phyloP scores from a whole-genome alignment of 1,139 yeast genomes.

The Geotrichum fermentans region DNA sequence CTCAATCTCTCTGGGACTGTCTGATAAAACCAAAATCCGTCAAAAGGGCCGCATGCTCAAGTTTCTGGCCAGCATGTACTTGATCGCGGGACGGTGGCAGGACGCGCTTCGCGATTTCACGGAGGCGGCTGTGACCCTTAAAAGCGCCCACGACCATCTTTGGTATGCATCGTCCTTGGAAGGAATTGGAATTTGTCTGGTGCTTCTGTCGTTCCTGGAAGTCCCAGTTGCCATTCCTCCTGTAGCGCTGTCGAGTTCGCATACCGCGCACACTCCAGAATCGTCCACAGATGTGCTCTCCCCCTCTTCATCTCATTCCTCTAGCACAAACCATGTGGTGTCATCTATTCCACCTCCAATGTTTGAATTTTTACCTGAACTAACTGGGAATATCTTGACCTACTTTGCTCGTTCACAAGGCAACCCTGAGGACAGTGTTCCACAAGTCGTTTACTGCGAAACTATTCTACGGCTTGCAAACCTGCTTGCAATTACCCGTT shows the following conservation, averaged over 20 bases:
- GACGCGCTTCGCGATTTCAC: slow-evolving; percentile 69
- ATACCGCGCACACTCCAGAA: slow-evolving; percentile 3
- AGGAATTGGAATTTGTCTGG: slow-evolving; percentile 63
- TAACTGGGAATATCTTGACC: slow-evolving; percentile 49
- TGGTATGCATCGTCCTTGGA: slow-evolving; percentile 90
- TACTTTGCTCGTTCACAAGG: slow-evolving; percentile 57
- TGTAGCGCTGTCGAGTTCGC: slow-evolving; percentile 31
- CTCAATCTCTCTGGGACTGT: slow-evolving; percentile 37
- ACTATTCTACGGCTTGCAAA: slow-evolving; percentile 59
- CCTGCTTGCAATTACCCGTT: slow-evolving; percentile 52
- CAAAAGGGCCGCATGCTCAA: slow-evolving; percentile 72
- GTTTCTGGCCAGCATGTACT: slow-evolving; percentile 66
- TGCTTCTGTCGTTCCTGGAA: slow-evolving; percentile 56
- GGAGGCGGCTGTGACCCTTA: slow-evolving; percentile 61
- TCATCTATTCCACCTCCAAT: slow-evolving; percentile 27
- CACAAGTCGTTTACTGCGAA: slow-evolving; percentile 76
- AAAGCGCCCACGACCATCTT: slow-evolving; percentile 63
- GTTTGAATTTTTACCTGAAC: slow-evolving; percentile 50
- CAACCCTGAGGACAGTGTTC: slow-evolving; percentile 70
- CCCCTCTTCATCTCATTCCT: slow-evolving; percentile 28
- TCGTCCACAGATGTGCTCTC: slow-evolving; percentile 7
- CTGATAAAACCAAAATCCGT: slow-evolving; percentile 52
- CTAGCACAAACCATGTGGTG: slow-evolving; percentile 19
- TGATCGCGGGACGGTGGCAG: slow-evolving; percentile 71
- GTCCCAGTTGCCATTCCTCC: slow-evolving; percentile 59